phyloP scores from a whole-genome alignment of 768 basidiomycete species.

The Panus rudis region DNA sequence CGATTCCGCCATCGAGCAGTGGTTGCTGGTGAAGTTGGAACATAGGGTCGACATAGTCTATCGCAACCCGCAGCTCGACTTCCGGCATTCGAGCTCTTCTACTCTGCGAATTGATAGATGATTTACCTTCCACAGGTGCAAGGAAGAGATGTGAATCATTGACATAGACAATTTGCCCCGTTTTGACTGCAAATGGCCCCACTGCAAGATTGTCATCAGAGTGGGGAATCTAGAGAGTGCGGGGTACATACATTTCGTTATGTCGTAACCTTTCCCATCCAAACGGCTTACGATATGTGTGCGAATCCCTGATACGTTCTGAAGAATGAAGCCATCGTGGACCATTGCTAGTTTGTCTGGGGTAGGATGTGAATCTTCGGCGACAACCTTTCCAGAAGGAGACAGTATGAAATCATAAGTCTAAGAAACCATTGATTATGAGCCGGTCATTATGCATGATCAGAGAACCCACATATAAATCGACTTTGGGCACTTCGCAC shows the following conservation, averaged over 20 bases:
- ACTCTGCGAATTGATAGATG: slow-evolving; percentile 10
- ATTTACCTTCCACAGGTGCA: slow-evolving; percentile 24
- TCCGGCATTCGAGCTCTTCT: slow-evolving; percentile 30
- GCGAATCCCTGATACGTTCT: slow-evolving; percentile 74
- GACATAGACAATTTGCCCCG: slow-evolving; percentile 78
- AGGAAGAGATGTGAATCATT: slow-evolving; percentile 53
- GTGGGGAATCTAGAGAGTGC: background rate
- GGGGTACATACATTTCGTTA: slow-evolving; percentile 61
- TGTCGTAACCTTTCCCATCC: slow-evolving; percentile 81
- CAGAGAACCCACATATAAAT: slow-evolving; percentile 53
- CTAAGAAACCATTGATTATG: slow-evolving; percentile 30
- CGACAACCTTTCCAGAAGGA: slow-evolving; percentile 40
- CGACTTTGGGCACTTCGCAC: slow-evolving; percentile 65
- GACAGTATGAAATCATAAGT: slow-evolving; percentile 80
- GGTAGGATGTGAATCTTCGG: slow-evolving; percentile 68
- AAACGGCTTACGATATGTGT: slow-evolving; percentile 71
- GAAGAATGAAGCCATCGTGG: slow-evolving; percentile 64
- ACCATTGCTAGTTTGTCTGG: slow-evolving; percentile 55
- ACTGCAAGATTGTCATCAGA: slow-evolving; percentile 37
- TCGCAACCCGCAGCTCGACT: slow-evolving; percentile 52
- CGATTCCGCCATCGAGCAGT: slow-evolving; percentile 31
- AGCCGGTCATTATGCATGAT: slow-evolving; percentile 1
- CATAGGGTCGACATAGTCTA: slow-evolving; percentile 43
- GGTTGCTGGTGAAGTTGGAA: slow-evolving; percentile 32
- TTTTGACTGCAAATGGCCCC: slow-evolving; percentile 72